Evolutionary conservation across 331 rosid genomes (phyloP).

Genomic region (Saraca asoca): DNA sequence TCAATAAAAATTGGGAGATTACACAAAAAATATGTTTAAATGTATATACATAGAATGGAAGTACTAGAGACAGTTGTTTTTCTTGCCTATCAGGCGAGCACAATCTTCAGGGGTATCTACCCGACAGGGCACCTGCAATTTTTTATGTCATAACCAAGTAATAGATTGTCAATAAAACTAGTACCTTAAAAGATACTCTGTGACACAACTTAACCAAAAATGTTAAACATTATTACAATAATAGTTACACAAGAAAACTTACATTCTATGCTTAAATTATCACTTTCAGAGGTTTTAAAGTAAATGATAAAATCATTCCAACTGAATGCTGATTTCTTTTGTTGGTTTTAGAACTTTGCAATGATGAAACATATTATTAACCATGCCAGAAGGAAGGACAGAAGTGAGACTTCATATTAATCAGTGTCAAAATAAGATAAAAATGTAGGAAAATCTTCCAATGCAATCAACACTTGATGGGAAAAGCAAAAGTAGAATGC

Average conservation of each 20-base stretch:
- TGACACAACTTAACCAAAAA: neutral
- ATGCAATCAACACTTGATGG: neutral
- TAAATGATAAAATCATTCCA: slow-evolving; percentile 4
- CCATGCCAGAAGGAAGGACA: neutral
- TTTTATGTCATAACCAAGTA: slow-evolving; percentile 28
- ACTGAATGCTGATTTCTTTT: slow-evolving; percentile 1
- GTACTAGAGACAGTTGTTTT: slow-evolving; percentile 8
- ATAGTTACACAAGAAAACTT: slow-evolving; percentile 8
- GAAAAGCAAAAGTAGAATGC: slow-evolving; percentile 15
- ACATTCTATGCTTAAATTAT: neutral
- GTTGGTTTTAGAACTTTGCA: neutral
- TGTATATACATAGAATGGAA: slow-evolving; percentile 7
- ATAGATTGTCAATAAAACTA: slow-evolving; percentile 22
- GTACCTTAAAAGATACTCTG: neutral
- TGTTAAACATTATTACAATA: neutral
- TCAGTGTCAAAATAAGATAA: slow-evolving; percentile 4
- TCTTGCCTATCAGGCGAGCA: slow-evolving; percentile 70
- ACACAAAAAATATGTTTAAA: neutral
- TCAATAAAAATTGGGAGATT: slow-evolving; percentile 12
- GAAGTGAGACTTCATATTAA: neutral
- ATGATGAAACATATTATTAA: neutral
- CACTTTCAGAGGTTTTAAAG: slow-evolving; percentile 6
- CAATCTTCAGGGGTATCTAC: slow-evolving; percentile 78
- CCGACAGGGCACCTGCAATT: slow-evolving; percentile 74
- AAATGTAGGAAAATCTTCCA: neutral